phyloP scores from a whole-genome alignment of 1,139 yeast genomes.

The Suhomyces coccinellae region DNA sequence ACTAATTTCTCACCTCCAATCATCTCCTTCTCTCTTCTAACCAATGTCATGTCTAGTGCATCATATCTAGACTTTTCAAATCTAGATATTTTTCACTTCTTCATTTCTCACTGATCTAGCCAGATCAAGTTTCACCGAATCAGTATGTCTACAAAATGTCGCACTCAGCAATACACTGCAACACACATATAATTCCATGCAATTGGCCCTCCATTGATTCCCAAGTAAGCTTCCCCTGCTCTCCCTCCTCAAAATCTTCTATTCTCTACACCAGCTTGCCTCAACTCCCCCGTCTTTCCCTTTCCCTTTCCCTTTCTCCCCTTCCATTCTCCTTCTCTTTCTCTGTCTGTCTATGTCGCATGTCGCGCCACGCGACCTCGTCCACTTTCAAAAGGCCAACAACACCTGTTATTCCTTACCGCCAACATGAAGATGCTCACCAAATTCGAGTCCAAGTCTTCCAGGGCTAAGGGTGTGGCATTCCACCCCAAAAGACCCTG shows the following conservation, averaged over 20 bases:
- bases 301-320: not conserved
- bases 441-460: slow-evolving; percentile 97
- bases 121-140: no score
- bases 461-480: slow-evolving; percentile 98
- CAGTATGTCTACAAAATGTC: no score
- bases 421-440: slow-evolving; percentile 90
- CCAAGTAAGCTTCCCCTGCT: no score
- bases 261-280: not conserved
- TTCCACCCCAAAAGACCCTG: slow-evolving; percentile 97
- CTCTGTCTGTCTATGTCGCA: not conserved
- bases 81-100: no score
- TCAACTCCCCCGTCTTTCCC: not conserved
- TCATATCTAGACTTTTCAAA: no score
- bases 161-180: no score
- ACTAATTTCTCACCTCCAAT: no score
- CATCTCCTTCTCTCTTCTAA: no score
- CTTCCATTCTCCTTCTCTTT: not conserved
- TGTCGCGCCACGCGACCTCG: slow-evolving; percentile 7
- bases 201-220: no score
- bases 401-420: slow-evolving; percentile 7
- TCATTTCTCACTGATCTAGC: no score
- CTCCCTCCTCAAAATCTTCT: no score
- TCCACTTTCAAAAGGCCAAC: slow-evolving; percentile 12
- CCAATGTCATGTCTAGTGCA: no score
- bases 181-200: not conserved